Evolutionary conservation across 495 filamentous ascomycete species (phyloP).

Genomic region (Neurospora sp.): DNA sequence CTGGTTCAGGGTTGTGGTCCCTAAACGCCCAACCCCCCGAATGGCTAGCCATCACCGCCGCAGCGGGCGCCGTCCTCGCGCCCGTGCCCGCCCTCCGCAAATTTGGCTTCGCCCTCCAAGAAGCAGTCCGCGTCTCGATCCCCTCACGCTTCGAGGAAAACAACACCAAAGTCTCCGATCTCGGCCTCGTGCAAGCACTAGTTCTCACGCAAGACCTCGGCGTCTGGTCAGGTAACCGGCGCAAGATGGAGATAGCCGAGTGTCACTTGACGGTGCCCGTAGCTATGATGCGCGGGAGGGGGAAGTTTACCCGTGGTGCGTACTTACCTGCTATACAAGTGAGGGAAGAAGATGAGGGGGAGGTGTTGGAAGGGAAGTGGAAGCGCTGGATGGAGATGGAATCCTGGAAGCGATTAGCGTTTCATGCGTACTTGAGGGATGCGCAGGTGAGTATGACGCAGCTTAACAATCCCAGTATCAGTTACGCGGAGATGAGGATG

Average conservation of each 20-base stretch:
- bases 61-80: constrained; percentile 46
- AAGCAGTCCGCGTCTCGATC: constrained; percentile 39
- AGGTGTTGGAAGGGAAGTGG: constrained; percentile 48
- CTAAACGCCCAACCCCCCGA: constrained; percentile 44
- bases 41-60: constrained; percentile 43
- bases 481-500: constrained; percentile 53
- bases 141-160: constrained; percentile 42
- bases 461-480: constrained; percentile 46
- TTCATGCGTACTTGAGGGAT: constrained; percentile 49
- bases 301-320: background rate
- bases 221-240: constrained; percentile 56
- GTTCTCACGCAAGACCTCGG: constrained; percentile 47
- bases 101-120: constrained; percentile 53
- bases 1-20: too few species aligned
- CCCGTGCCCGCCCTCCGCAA: constrained; percentile 48
- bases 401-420: constrained; percentile 47
- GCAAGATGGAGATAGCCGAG: constrained; percentile 62
- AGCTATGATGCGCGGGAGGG: constrained; percentile 1
- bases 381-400: constrained; percentile 46
- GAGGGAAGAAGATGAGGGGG: constrained; percentile 26
- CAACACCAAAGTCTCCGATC: constrained; percentile 43
- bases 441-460: constrained; percentile 49
- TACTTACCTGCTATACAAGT: background rate
- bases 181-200: constrained; percentile 46
- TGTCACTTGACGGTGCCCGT: constrained; percentile 33